Evolutionary conservation across 805 yeast genomes (phyloP).

Genomic region (Starmerella roubikii): DNA sequence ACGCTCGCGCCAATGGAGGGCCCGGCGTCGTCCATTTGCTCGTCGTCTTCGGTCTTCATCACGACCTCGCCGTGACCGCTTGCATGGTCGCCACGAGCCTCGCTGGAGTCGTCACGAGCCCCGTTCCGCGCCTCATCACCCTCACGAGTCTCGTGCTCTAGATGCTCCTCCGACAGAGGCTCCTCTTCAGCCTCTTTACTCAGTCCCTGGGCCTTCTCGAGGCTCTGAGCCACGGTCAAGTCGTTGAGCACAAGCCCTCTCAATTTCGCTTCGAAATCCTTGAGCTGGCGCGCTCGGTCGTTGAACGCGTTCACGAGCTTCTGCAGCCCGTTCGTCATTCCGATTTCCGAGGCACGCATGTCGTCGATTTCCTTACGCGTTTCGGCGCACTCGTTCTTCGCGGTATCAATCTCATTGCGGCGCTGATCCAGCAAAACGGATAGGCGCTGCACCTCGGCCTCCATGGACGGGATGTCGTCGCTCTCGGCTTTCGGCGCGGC

Average conservation of each 20-base stretch:
- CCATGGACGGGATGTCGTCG: neutral
- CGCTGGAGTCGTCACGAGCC: neutral
- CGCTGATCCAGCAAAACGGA: neutral
- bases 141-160: neutral
- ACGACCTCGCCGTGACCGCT: no score
- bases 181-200: neutral
- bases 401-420: slow-evolving; percentile 2
- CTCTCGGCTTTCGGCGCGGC: slow-evolving; percentile 12
- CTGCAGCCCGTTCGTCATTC: slow-evolving; percentile 7
- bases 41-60: neutral
- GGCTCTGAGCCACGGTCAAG: slow-evolving; percentile 4
- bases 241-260: slow-evolving; percentile 6
- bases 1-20: neutral
- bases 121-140: neutral
- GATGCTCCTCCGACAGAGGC: neutral
- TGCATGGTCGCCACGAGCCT: neutral
- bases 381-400: slow-evolving; percentile 21
- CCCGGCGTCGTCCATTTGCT: slow-evolving; percentile 14
- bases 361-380: slow-evolving; percentile 29
- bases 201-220: neutral
- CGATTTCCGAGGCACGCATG: slow-evolving; percentile 20
- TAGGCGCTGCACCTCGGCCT: slow-evolving; percentile 1
- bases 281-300: neutral
- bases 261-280: neutral
- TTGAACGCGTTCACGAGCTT: neutral